Percentiles rank a stretch among this genome's conserved stretches.
These are phyloP conservation scores for Xylaria sp. DNA, from an alignment of 2,329 filamentous ascomycete genomes.

Conservation along the genomic window DNA sequence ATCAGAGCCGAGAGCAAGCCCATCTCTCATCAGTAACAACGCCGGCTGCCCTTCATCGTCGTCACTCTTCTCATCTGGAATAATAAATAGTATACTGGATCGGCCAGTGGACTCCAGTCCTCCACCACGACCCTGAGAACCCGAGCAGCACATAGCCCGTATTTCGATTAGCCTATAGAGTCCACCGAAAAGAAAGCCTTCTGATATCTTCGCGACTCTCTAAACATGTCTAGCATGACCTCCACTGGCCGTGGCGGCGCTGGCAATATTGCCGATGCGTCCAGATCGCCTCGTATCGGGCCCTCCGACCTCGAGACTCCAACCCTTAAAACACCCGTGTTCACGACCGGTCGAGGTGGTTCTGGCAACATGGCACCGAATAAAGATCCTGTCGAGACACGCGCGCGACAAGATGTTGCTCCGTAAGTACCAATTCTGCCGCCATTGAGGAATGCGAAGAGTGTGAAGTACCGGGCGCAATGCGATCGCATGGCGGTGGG, in stretches of 20 bases:
- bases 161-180: background rate
- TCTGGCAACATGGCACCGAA: conserved; percentile 86
- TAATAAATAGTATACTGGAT: background rate
- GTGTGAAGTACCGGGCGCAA: background rate
- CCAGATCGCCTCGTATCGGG: conserved; percentile 59
- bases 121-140: background rate
- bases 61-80: background rate
- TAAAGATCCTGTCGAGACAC: conserved; percentile 77
- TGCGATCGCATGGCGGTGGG: conserved; percentile 1
- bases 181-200: background rate
- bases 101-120: background rate
- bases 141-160: background rate
- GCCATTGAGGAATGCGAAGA: background rate
- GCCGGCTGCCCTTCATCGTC: background rate
- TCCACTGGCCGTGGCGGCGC: conserved; percentile 84
- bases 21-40: background rate
- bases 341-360: conserved; percentile 90
- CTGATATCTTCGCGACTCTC: background rate
- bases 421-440: conserved; percentile 60
- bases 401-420: conserved; percentile 84
- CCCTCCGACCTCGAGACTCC: conserved; percentile 81
- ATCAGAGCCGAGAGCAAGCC: conserved; percentile 4
- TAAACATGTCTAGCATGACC: conserved; percentile 56
- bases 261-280: conserved; percentile 74
- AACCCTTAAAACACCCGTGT: conserved; percentile 81